Evolutionary conservation across 192 early-diverging fungal species (phyloP).

Genomic region (Rhizoclosmatium globosum): DNA sequence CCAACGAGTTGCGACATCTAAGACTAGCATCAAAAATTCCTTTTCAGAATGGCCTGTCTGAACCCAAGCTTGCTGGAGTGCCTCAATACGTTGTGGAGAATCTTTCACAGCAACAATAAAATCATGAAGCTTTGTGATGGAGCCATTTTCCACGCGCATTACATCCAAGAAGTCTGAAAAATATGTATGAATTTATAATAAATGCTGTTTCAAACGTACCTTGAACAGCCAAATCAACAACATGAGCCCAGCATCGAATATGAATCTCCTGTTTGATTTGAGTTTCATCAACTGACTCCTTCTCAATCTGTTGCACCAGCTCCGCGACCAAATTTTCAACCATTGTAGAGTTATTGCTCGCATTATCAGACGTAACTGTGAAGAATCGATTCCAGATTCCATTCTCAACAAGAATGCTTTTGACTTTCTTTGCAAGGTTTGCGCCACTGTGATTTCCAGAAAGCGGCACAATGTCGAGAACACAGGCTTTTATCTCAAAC

Average conservation of each 20-base stretch:
- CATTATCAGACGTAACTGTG: slow-evolving; percentile 3
- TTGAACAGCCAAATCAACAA: slow-evolving; percentile 4
- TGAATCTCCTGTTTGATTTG: neutral
- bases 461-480: no score
- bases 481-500: neutral
- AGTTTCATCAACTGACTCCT: no score
- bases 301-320: neutral
- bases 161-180: neutral
- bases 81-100: slow-evolving; percentile 2
- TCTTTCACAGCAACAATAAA: slow-evolving; percentile 7
- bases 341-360: neutral
- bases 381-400: slow-evolving; percentile 3
- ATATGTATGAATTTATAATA: no score
- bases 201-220: neutral
- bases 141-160: neutral
- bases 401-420: neutral
- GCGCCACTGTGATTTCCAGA: slow-evolving; percentile 1
- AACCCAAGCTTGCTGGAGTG: neutral
- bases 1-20: neutral
- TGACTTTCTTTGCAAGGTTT: neutral
- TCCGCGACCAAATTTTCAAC: neutral
- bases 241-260: slow-evolving; percentile 6
- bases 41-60: neutral
- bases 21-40: neutral
- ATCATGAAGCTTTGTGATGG: neutral